A percentile compares a stretch with the other conserved stretches of the same genome.
Evolutionary conservation across 2,329 filamentous ascomycete species (phyloP).

Genomic region (Penicillium sclerotigenum): DNA sequence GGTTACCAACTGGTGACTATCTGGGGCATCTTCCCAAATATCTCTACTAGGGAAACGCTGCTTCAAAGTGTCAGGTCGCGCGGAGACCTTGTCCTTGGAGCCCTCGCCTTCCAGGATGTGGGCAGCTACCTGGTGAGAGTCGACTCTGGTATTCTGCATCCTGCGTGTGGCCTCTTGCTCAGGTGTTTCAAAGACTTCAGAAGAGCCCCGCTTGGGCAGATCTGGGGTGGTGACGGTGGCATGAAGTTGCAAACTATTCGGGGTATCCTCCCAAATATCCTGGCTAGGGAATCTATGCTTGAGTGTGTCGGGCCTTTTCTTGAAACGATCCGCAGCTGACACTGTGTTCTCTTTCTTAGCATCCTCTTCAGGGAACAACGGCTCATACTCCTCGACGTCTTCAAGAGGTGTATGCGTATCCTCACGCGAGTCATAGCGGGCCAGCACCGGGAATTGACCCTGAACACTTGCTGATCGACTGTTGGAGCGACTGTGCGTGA

Average conservation of each 20-base stretch:
- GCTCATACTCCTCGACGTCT: constrained; percentile 91
- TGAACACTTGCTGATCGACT: constrained; percentile 64
- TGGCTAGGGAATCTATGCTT: constrained; percentile 82
- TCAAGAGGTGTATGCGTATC: constrained; percentile 67
- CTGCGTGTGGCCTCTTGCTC: constrained; percentile 50
- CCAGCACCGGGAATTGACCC: constrained; percentile 51
- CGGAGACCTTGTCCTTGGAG: constrained; percentile 20
- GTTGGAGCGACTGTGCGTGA: constrained; percentile 60
- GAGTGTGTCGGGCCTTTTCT: constrained; percentile 51
- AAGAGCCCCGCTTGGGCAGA: constrained; percentile 47
- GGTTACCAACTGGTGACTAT: constrained; percentile 75
- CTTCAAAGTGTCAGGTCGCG: constrained; percentile 53
- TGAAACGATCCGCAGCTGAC: constrained; percentile 55
- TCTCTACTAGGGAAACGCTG: constrained; percentile 86
- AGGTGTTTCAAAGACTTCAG: constrained; percentile 42
- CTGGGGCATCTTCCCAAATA: constrained; percentile 91
- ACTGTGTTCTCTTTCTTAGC: constrained; percentile 54
- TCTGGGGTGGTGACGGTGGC: constrained; percentile 84
- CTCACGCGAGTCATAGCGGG: constrained; percentile 55
- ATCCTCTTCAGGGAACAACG: constrained; percentile 80
- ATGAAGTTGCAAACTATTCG: constrained; percentile 72
- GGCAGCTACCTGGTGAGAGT: constrained; percentile 35
- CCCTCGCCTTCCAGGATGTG: constrained; percentile 34
- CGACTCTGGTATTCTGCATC: constrained; percentile 40
- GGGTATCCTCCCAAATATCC: constrained; percentile 96